phyloP scores from a whole-genome alignment of 2,329 filamentous ascomycete genomes.

The Thielaviopsis cerberus region DNA sequence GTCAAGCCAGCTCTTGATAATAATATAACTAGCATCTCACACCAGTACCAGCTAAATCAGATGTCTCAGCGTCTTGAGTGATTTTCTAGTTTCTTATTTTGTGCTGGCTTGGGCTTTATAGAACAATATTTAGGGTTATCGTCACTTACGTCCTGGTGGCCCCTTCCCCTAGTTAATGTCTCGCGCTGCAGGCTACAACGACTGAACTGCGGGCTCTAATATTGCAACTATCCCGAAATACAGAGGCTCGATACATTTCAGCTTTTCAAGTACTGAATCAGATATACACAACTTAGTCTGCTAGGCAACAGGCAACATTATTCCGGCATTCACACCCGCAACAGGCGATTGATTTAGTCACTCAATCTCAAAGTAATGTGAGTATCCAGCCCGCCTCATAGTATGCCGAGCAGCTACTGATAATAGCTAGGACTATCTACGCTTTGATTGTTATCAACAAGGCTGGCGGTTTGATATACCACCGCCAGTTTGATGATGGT shows the following conservation, averaged over 20 bases:
- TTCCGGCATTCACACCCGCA: background rate
- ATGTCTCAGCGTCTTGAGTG: too few species aligned
- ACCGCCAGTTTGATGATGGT: conserved; percentile 76
- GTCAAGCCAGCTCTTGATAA: too few species aligned
- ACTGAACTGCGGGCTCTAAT: background rate
- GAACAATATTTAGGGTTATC: background rate
- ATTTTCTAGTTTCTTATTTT: too few species aligned
- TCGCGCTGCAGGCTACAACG: background rate
- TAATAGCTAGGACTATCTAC: conserved; percentile 60
- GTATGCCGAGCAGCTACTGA: background rate
- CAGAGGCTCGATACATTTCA: background rate
- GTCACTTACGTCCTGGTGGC: background rate
- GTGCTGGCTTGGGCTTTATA: too few species aligned
- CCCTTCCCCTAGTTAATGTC: background rate
- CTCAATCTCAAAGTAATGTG: too few species aligned
- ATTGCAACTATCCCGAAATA: background rate
- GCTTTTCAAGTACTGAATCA: background rate
- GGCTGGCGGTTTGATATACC: conserved; percentile 88
- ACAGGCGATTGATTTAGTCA: background rate
- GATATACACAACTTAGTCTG: background rate
- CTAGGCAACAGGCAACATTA: background rate
- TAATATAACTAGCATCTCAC: too few species aligned
- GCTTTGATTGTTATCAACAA: conserved; percentile 97
- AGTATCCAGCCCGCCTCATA: too few species aligned
- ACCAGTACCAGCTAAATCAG: too few species aligned